Conservation (phyloP, 805 yeast species). For the Candida chilensis region DNA sequence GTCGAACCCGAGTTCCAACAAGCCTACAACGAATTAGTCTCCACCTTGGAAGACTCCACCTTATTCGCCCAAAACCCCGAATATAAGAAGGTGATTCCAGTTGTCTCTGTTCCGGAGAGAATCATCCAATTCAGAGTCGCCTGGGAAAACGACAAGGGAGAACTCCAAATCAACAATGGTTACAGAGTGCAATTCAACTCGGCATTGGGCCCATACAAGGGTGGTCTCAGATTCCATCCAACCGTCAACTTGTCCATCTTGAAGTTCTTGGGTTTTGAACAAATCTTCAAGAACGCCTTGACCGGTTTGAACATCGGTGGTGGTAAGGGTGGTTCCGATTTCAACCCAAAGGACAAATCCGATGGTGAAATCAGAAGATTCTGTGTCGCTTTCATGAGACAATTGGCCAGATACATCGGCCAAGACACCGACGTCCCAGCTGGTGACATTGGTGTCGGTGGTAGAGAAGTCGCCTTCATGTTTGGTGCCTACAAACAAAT, state of each 20-base stretch:
- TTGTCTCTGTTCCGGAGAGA: conserved; percentile 93
- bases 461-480: conserved; percentile 88
- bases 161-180: conserved; percentile 90
- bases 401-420: conserved; percentile 93
- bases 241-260: conserved; percentile 90
- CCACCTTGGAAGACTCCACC: conserved; percentile 86
- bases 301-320: conserved; percentile 98
- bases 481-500: conserved; percentile 94
- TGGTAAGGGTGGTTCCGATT: conserved; percentile 99
- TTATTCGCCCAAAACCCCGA: conserved; percentile 84
- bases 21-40: conserved; percentile 89
- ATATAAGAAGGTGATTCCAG: conserved; percentile 79
- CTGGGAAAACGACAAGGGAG: conserved; percentile 96
- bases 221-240: conserved; percentile 98
- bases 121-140: conserved; percentile 93
- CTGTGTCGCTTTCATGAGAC: conserved; percentile 93
- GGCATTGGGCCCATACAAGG: conserved; percentile 98
- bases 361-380: conserved; percentile 94
- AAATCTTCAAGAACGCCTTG: conserved; percentile 95
- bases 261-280: conserved; percentile 96
- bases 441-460: conserved; percentile 98
- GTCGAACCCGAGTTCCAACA: conserved; percentile 98
- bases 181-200: conserved; percentile 98
- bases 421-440: conserved; percentile 98
- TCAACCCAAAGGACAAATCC: conserved; percentile 92